Percentiles rank a stretch among this genome's conserved stretches.
phyloP scores from a whole-genome alignment of 805 yeast species.

The Komagataella mondaviorum region DNA sequence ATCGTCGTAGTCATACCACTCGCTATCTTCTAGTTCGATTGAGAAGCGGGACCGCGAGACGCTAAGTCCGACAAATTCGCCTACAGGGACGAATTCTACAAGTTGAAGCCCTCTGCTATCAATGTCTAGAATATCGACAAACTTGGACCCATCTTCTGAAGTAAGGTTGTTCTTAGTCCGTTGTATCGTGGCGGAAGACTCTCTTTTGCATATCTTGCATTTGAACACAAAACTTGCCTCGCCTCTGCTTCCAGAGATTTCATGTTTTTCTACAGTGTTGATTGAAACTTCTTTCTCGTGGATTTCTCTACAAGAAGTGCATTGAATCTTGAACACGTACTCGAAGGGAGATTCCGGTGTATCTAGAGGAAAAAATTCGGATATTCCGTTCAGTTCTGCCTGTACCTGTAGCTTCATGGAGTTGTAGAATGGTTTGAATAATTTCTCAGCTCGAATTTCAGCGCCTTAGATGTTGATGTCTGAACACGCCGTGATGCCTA shows the following conservation, averaged over 20 bases:
- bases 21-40: constrained; percentile 64
- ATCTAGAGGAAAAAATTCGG: constrained; percentile 39
- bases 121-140: constrained; percentile 42
- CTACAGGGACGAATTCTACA: constrained; percentile 47
- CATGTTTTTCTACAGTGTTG: constrained; percentile 52
- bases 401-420: constrained; percentile 12
- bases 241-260: constrained; percentile 60
- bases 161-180: constrained; percentile 15
- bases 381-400: constrained; percentile 22
- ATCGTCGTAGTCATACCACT: constrained; percentile 95
- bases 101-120: constrained; percentile 84
- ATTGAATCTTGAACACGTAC: constrained; percentile 59
- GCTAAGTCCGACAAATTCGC: constrained; percentile 8
- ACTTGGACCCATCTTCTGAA: constrained; percentile 26
- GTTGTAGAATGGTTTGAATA: neutral
- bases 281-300: constrained; percentile 63
- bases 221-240: constrained; percentile 73
- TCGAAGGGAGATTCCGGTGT: constrained; percentile 49
- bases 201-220: constrained; percentile 49
- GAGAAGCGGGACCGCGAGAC: constrained; percentile 37
- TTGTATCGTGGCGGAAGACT: constrained; percentile 12
- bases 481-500: neutral
- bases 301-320: constrained; percentile 67
- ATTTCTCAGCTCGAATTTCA: neutral
- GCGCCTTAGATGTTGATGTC: too few species aligned